Evolutionary conservation across 208 protist species (phyloP).

Genomic region (Wallacemonas sp.): DNA sequence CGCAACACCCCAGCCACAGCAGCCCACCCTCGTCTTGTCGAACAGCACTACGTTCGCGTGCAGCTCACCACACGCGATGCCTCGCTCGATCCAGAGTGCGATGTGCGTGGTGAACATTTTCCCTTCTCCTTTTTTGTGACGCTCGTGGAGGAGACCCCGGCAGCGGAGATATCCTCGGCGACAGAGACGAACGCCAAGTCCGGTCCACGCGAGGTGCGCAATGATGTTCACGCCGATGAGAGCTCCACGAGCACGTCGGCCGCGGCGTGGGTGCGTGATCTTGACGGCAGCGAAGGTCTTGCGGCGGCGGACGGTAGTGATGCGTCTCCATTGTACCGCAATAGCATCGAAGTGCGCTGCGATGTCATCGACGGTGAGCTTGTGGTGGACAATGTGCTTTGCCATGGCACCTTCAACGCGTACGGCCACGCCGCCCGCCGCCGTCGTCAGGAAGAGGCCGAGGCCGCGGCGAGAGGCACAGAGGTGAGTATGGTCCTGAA

Average conservation of each 20-base stretch:
- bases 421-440: neutral
- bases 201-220: no score
- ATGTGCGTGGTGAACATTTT: conserved; percentile 84
- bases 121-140: conserved; percentile 87
- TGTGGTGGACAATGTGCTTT: conserved; percentile 65
- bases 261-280: conserved; percentile 2
- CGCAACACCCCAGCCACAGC: no score
- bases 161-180: no score
- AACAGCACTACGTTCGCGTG: conserved; percentile 73
- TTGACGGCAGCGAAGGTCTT: neutral
- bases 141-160: conserved; percentile 13
- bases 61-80: conserved; percentile 80
- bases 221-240: no score
- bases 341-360: conserved; percentile 72
- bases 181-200: no score
- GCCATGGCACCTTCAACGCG: conserved; percentile 40
- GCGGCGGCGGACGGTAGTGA: conserved; percentile 3
- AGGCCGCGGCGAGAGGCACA: neutral
- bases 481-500: conserved; percentile 31
- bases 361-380: conserved; percentile 86
- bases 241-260: no score
- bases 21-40: conserved; percentile 23
- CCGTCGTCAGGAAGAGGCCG: neutral
- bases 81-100: conserved; percentile 84
- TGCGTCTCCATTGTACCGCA: conserved; percentile 41